phyloP scores from a whole-genome alignment of 192 early-diverging fungal species.

The Linnemannia hyalina region DNA sequence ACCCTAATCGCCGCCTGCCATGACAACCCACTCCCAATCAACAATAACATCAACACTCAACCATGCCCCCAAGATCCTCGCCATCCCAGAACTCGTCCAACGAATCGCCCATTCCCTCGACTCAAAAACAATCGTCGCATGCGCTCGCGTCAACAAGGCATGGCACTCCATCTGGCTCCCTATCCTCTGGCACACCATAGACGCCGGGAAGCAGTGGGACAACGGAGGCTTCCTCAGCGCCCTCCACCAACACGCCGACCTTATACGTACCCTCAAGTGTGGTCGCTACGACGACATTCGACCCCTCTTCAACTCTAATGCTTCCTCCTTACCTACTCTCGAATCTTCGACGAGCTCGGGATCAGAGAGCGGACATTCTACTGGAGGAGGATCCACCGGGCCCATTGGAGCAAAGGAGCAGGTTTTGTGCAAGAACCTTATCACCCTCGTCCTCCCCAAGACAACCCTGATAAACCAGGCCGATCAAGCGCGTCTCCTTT shows the following conservation, averaged over 20 bases:
- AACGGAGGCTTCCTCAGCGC: constrained; percentile 13
- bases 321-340: not conserved
- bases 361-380: not conserved
- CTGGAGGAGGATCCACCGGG: not conserved
- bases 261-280: constrained; percentile 34
- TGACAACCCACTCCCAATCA: too few species aligned
- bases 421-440: constrained; percentile 24
- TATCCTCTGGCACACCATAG: constrained; percentile 41
- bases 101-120: constrained; percentile 25
- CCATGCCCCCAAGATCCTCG: not conserved
- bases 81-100: constrained; percentile 34
- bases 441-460: constrained; percentile 22
- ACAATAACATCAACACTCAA: too few species aligned
- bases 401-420: not conserved
- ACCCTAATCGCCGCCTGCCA: not conserved
- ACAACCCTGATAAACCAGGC: constrained; percentile 15
- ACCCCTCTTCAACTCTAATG: constrained; percentile 3
- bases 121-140: constrained; percentile 12
- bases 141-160: constrained; percentile 17
- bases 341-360: not conserved
- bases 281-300: constrained; percentile 40
- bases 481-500: constrained; percentile 21
- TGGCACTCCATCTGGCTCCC: constrained; percentile 36
- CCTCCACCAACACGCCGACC: constrained; percentile 23
- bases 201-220: constrained; percentile 31